Evolutionary conservation across 2,329 filamentous ascomycete genomes (phyloP).

Genomic region (Aspergillaceae sp.): DNA sequence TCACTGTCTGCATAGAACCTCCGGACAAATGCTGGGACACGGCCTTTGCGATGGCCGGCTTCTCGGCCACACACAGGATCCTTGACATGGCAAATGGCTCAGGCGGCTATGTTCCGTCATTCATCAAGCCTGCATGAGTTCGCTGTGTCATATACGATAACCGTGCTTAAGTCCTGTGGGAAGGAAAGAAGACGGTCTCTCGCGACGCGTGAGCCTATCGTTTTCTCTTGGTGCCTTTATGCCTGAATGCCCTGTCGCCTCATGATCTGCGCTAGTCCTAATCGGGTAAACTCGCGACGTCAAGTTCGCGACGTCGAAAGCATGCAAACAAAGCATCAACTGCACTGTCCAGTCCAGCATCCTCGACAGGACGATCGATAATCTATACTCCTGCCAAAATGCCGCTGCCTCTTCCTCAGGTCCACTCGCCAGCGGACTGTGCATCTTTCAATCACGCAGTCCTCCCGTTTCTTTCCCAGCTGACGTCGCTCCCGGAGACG

Average conservation of each 20-base stretch:
- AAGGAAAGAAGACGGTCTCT: background rate
- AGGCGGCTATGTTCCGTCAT: background rate
- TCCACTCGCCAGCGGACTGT: conserved; percentile 64
- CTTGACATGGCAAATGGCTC: conserved; percentile 21
- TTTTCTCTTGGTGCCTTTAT: background rate
- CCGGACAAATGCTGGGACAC: conserved; percentile 85
- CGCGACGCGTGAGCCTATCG: background rate
- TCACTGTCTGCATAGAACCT: conserved; percentile 60
- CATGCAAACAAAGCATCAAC: background rate
- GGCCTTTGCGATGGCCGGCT: conserved; percentile 92
- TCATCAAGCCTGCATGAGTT: background rate
- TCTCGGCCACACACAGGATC: conserved; percentile 71
- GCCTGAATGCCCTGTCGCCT: background rate
- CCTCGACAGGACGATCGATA: background rate
- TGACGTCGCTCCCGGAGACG: conserved; percentile 60
- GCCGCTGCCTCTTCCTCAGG: conserved; percentile 56
- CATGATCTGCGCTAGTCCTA: background rate
- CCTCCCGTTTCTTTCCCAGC: conserved; percentile 62
- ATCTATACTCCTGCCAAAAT: conserved; percentile 30
- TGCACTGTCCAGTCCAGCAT: background rate
- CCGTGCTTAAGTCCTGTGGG: no score
- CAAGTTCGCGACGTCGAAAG: background rate
- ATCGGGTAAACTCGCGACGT: conserved; percentile 2
- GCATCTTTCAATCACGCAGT: conserved; percentile 68
- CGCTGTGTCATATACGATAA: background rate